These are phyloP conservation scores for Penicillium sp. DNA, from an alignment of 2,329 filamentous ascomycete species.

Conservation along the genomic window DNA sequence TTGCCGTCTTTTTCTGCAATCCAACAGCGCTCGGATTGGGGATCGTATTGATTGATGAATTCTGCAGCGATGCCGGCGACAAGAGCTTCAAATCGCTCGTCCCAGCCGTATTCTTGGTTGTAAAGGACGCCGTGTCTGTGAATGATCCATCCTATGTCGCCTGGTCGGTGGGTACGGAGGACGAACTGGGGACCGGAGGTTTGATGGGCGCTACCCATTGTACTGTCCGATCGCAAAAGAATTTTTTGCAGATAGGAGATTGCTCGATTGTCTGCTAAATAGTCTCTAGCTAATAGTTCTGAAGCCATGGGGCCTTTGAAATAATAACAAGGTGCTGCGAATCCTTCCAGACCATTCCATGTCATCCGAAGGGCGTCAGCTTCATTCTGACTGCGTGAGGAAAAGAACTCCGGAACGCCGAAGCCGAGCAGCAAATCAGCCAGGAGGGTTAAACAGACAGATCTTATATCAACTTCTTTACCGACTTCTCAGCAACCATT, in stretches of 20 bases:
- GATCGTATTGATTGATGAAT: slow-evolving; percentile 32
- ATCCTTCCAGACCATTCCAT: slow-evolving; percentile 1
- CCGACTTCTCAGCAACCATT: background rate
- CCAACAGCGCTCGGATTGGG: slow-evolving; percentile 33
- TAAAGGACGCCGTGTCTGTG: slow-evolving; percentile 34
- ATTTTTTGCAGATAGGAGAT: background rate
- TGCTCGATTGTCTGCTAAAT: background rate
- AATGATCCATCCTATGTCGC: slow-evolving; percentile 35
- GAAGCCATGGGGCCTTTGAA: background rate
- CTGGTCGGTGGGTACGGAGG: slow-evolving; percentile 30
- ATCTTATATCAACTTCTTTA: too few relatives aligned
- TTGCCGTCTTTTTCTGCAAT: slow-evolving; percentile 32
- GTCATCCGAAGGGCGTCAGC: slow-evolving; percentile 15
- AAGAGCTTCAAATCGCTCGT: slow-evolving; percentile 28
- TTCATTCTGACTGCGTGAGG: background rate
- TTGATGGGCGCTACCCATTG: slow-evolving; percentile 10
- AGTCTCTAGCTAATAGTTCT: background rate
- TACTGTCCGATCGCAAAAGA: background rate
- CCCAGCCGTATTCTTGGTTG: slow-evolving; percentile 30
- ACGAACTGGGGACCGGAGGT: slow-evolving; percentile 8
- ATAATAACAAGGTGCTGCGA: background rate
- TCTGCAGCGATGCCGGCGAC: slow-evolving; percentile 29
- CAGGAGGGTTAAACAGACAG: too few relatives aligned
- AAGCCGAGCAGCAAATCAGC: background rate
- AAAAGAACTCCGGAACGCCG: background rate